Evolutionary conservation across 2,329 filamentous ascomycete genomes (phyloP).

Genomic region (Fusarium avenaceum): DNA sequence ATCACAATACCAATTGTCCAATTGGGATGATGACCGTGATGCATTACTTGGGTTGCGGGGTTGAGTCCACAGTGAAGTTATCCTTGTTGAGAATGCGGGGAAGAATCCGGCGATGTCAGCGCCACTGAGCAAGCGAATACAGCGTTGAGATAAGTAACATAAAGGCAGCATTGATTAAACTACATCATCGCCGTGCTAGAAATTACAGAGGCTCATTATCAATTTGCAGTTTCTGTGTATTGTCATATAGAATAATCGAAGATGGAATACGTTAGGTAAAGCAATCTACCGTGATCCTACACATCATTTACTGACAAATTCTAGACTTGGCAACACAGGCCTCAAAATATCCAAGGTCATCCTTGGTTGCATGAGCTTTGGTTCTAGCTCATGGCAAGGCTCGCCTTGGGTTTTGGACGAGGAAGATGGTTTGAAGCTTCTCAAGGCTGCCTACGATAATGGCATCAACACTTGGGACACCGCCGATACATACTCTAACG

Average conservation of each 20-base stretch:
- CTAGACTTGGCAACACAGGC: slow-evolving; percentile 57
- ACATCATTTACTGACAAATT: not conserved
- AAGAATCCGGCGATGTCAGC: slow-evolving; percentile 30
- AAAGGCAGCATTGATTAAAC: not conserved
- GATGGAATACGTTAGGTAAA: slow-evolving; percentile 43
- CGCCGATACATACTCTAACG: slow-evolving; percentile 72
- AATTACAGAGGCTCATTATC: not conserved
- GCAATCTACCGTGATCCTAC: fast-evolving
- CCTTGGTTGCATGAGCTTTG: slow-evolving; percentile 57
- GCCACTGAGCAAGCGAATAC: not conserved
- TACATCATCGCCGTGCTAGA: not conserved
- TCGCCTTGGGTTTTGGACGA: slow-evolving; percentile 48
- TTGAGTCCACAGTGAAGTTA: not conserved
- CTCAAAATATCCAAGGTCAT: slow-evolving; percentile 61
- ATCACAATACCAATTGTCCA: not conserved
- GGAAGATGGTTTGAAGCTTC: slow-evolving; percentile 66
- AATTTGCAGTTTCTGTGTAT: not conserved
- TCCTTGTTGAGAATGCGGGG: slow-evolving; percentile 15
- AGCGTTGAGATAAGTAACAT: not conserved
- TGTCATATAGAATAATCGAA: not conserved
- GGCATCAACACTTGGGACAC: slow-evolving; percentile 73
- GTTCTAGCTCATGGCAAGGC: slow-evolving; percentile 53
- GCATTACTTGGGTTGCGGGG: not conserved
- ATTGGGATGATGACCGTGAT: slow-evolving; percentile 32
- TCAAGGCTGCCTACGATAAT: slow-evolving; percentile 73